Percentiles rank a stretch among this genome's conserved stretches.
phyloP scores from a whole-genome alignment of 2,329 filamentous ascomycete species.

The Sphaerostilbella broomeana region DNA sequence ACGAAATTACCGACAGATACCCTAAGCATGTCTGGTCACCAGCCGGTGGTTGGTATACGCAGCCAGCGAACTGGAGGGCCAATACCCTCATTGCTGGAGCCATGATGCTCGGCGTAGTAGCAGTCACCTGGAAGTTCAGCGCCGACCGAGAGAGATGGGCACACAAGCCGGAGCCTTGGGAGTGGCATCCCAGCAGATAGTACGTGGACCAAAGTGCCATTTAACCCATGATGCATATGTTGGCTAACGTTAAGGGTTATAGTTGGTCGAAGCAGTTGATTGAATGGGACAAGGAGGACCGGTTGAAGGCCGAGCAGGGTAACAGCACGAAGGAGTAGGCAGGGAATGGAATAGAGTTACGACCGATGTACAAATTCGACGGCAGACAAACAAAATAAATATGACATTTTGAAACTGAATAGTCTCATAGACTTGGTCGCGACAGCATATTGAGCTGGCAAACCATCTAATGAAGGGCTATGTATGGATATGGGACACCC shows the following conservation, averaged over 20 bases:
- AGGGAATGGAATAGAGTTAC: conserved; percentile 1
- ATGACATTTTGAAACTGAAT: neutral
- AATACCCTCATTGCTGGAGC: conserved; percentile 77
- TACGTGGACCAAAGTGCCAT: conserved; percentile 52
- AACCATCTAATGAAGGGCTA: too few species aligned
- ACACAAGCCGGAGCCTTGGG: conserved; percentile 66
- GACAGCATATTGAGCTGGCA: too few species aligned
- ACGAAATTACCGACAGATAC: conserved; percentile 54
- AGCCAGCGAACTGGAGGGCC: conserved; percentile 87
- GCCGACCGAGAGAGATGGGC: conserved; percentile 66
- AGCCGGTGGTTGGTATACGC: conserved; percentile 93
- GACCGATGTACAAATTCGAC: conserved; percentile 15
- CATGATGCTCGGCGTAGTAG: conserved; percentile 61
- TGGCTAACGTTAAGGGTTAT: neutral
- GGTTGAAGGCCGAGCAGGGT: conserved; percentile 26
- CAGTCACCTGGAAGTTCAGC: conserved; percentile 63
- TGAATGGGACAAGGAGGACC: conserved; percentile 39
- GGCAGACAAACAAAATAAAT: conserved; percentile 6
- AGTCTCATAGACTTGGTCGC: too few species aligned
- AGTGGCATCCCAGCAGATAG: conserved; percentile 82
- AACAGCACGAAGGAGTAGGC: conserved; percentile 24
- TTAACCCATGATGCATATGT: neutral
- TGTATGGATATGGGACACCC: neutral
- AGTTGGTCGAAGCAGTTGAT: conserved; percentile 42
- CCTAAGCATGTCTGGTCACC: conserved; percentile 99